Conservation (phyloP, 768 basidiomycete species). For the Fomitopsis serialis region DNA sequence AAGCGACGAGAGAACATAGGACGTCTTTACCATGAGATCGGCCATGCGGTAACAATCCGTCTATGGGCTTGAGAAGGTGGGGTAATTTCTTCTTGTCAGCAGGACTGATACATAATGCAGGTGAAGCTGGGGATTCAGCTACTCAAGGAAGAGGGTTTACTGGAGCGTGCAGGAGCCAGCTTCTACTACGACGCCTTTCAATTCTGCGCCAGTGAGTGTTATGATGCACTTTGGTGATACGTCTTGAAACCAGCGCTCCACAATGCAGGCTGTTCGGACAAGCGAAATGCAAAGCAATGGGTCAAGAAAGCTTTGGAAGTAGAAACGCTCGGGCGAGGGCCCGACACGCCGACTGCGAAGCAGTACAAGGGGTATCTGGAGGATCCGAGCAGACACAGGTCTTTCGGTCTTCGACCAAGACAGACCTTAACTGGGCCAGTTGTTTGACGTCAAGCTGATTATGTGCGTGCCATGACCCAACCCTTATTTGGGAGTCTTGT, state of each 20-base stretch:
- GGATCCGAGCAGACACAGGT: conserved; percentile 12
- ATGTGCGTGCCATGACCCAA: background rate
- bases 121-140: conserved; percentile 16
- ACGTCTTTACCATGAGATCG: conserved; percentile 20
- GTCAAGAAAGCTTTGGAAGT: conserved; percentile 7
- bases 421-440: conserved; percentile 13
- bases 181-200: conserved; percentile 23
- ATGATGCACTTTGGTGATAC: background rate
- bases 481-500: background rate
- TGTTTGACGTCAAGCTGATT: background rate
- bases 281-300: conserved; percentile 9
- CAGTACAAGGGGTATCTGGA: conserved; percentile 11
- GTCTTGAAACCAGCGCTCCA: background rate
- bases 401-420: conserved; percentile 9
- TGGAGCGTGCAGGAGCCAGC: conserved; percentile 9
- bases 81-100: too few species aligned
- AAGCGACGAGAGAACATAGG: conserved; percentile 13
- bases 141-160: conserved; percentile 16
- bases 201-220: conserved; percentile 13
- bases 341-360: conserved; percentile 2
- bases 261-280: background rate
- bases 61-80: conserved; percentile 17
- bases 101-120: background rate
- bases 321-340: background rate
- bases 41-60: conserved; percentile 17